phyloP scores from a whole-genome alignment of 2,329 filamentous ascomycete species.

The Aspergillus sp. region DNA sequence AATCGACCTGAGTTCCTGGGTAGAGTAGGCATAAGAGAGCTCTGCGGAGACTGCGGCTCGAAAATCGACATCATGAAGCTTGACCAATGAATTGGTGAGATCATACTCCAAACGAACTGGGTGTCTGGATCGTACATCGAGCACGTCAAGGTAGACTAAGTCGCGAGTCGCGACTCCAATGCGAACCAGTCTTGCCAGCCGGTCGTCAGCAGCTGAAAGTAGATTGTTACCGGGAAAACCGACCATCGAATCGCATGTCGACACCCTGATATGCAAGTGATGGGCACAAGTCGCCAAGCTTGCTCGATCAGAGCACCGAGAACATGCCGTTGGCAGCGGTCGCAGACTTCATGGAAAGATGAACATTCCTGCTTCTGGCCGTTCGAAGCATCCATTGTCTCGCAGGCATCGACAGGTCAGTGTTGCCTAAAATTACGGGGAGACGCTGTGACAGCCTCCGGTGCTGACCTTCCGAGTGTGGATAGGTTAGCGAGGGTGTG shows the following conservation, averaged over 20 bases:
- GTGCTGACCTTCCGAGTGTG: slow-evolving; percentile 20
- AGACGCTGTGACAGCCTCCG: slow-evolving; percentile 5
- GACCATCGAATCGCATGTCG: slow-evolving; percentile 22
- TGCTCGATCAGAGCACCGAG: slow-evolving; percentile 7
- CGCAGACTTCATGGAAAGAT: not conserved
- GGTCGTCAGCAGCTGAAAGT: slow-evolving; percentile 28
- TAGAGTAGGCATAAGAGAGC: not conserved
- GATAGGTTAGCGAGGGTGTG: slow-evolving; percentile 17
- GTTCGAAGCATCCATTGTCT: not conserved
- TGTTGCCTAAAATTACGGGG: slow-evolving; percentile 8
- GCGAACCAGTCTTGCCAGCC: slow-evolving; percentile 25
- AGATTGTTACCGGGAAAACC: slow-evolving; percentile 16
- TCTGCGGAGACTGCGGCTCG: not conserved
- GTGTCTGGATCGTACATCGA: not conserved
- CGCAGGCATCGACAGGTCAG: slow-evolving; percentile 7
- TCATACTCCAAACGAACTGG: not conserved
- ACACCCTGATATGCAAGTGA: slow-evolving; percentile 21
- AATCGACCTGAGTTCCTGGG: too few relatives aligned
- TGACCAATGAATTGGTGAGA: not conserved
- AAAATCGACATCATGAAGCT: not conserved
- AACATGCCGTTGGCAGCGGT: not conserved
- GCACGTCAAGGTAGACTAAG: not conserved
- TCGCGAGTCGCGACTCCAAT: slow-evolving; percentile 9
- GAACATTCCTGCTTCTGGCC: not conserved
- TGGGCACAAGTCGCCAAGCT: slow-evolving; percentile 15